phyloP scores from a whole-genome alignment of 139 green algal species.

The Picocystis salinarum region DNA sequence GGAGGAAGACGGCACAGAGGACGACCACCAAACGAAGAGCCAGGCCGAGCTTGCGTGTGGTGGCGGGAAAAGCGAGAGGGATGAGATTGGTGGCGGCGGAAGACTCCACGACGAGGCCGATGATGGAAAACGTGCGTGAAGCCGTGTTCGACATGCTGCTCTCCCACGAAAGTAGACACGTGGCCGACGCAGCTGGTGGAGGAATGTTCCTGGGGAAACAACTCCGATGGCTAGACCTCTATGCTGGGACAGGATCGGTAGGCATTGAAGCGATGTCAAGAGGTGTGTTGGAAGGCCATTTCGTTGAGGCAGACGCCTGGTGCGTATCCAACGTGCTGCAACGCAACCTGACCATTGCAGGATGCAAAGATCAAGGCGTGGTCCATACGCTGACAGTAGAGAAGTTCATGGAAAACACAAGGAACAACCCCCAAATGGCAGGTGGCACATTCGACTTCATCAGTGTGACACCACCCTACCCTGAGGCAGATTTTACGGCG shows the following conservation, averaged over 20 bases:
- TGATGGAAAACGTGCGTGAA: conserved; percentile 26
- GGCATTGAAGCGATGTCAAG: conserved; percentile 18
- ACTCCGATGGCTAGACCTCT: conserved; percentile 29
- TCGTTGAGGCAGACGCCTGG: conserved; percentile 76
- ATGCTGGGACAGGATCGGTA: conserved; percentile 22
- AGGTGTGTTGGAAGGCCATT: conserved; percentile 43
- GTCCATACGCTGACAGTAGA: conserved; percentile 47
- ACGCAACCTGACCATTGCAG: conserved; percentile 19
- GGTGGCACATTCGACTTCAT: conserved; percentile 77
- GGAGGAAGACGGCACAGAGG: too few species aligned
- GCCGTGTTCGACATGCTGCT: conserved; percentile 27
- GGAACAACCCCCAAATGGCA: conserved; percentile 13
- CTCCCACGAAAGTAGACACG: conserved; percentile 8
- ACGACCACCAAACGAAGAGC: too few species aligned
- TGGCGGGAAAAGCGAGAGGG: too few species aligned
- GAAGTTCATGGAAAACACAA: conserved; percentile 38
- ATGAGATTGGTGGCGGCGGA: too few species aligned
- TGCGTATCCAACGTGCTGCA: conserved; percentile 39
- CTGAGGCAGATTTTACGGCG: conserved; percentile 67
- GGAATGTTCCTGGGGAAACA: too few species aligned
- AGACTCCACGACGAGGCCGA: too few species aligned
- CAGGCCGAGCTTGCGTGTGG: too few species aligned
- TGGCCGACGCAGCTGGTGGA: conserved; percentile 3
- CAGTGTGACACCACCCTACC: conserved; percentile 77
- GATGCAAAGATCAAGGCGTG: not conserved